A percentile compares a stretch with the other conserved stretches of the same genome.
Conservation (phyloP, 805 yeast species). For the Saccharomycopsis fibuligera region DNA sequence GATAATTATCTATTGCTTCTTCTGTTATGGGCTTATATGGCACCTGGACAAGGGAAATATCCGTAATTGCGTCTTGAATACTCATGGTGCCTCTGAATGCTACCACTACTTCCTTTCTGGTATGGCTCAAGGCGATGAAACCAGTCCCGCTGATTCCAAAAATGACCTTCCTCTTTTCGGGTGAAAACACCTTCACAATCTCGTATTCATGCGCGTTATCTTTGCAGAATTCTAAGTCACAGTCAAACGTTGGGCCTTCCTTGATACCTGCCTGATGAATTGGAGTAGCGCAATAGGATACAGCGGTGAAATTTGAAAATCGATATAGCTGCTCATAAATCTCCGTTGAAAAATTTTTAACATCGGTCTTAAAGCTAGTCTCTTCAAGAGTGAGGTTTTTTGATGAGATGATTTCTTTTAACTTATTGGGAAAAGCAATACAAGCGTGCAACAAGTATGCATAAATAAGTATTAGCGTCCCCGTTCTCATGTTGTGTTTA, state of each 20-base stretch:
- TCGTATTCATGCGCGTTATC: conserved; percentile 3
- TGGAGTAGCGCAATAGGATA: conserved; percentile 14
- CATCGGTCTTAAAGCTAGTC: background rate
- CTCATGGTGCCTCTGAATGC: conserved; percentile 62
- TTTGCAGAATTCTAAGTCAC: conserved; percentile 14
- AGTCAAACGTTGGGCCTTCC: conserved; percentile 5
- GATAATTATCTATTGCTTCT: conserved; percentile 13
- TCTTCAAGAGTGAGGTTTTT: no score
- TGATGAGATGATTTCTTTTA: no score
- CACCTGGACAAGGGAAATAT: conserved; percentile 41
- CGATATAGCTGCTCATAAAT: conserved; percentile 16
- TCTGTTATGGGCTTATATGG: conserved; percentile 23
- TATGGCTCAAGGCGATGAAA: conserved; percentile 43
- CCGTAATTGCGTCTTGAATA: conserved; percentile 56
- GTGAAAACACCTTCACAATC: background rate
- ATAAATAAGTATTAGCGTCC: no score
- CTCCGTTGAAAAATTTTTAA: background rate
- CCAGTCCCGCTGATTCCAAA: conserved; percentile 29
- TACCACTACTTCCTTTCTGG: conserved; percentile 36
- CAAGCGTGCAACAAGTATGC: no score
- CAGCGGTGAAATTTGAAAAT: conserved; percentile 14
- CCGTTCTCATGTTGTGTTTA: no score
- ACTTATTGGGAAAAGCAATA: no score
- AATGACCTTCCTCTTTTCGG: background rate
- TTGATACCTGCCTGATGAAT: background rate